Base-by-base conservation (phyloP, 805 yeast species). In the Zygosaccharomyces bisporus region DNA sequence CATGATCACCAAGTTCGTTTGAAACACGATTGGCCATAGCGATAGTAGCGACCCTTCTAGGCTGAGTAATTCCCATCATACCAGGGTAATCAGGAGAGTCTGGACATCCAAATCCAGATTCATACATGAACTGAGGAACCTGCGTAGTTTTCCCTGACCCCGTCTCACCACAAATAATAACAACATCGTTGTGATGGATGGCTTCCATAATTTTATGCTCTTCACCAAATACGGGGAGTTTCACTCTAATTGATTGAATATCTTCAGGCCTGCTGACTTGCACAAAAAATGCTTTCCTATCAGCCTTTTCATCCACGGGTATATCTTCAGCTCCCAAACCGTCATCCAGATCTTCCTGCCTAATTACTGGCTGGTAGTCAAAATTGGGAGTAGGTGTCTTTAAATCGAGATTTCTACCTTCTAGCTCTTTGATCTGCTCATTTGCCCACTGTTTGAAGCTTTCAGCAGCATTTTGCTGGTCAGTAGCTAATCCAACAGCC, bases 101-200 rank as follows among this genome's bases (percentile, higher is more conserved):
- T 5, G 61, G 53, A 34, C 68, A 63, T 4, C 96, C 97, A 60
- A 83, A 91, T 1, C 98, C 98, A 0, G 95, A 79, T 66, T 93
- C 99, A 59, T 81, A 88, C 35, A 93, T 67, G 58, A 93, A 93
- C 62, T 93, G 99, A 0, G 99, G 99, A 4, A 93, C 90, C 67
- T 93, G 99, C 0, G 99, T 93, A 1, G 99, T 93, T 64, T 93
- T 93, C 67, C 99, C 99, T 2, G 97, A 89, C 56, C 99, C 99
- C 1, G 99, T 93, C 57, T 90, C 98, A 73, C 99, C 99, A 69
- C 97, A 91, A 19, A 93, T 74, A 10, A 93, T 83, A 0, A 90
- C 80, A 48, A 91, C 84, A 57, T 90, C 96, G 58, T 91, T 86
- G 57, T 91, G 95, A 60, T 86, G 86, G 40, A 93, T 77, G 1